phyloP scores from a whole-genome alignment of 306 rosid species.

The Gleditsia sinensis region DNA sequence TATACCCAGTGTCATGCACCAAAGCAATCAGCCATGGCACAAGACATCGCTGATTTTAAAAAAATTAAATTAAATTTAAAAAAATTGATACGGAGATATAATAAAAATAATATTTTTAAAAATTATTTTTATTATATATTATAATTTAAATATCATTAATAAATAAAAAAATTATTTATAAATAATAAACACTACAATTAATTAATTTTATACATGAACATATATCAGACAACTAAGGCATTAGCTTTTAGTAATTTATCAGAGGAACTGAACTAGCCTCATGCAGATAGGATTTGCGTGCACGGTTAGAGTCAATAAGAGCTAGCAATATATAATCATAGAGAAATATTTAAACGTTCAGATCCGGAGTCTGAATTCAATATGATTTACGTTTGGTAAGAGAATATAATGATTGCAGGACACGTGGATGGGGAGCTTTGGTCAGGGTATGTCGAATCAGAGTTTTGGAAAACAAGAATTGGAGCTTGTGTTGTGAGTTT shows the following conservation, averaged over 20 bases:
- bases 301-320: not conserved
- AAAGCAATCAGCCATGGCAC: not conserved
- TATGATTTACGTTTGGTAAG: not conserved
- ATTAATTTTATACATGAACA: too few relatives aligned
- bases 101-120: too few relatives aligned
- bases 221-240: not conserved
- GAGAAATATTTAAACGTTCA: not conserved
- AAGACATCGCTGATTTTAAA: not conserved
- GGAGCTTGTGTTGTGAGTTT: not conserved
- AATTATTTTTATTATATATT: too few relatives aligned
- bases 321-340: not conserved
- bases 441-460: not conserved
- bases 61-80: not conserved
- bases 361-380: not conserved
- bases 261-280: not conserved
- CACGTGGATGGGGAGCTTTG: constrained; percentile 1
- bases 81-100: too few relatives aligned
- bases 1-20: not conserved
- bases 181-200: too few relatives aligned
- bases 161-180: too few relatives aligned
- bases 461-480: not conserved
- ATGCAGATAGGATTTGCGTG: constrained; percentile 16
- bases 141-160: too few relatives aligned
- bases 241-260: constrained; percentile 12
- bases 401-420: not conserved